Conservation (phyloP, 768 basidiomycete genomes). For the Russula earlei region DNA sequence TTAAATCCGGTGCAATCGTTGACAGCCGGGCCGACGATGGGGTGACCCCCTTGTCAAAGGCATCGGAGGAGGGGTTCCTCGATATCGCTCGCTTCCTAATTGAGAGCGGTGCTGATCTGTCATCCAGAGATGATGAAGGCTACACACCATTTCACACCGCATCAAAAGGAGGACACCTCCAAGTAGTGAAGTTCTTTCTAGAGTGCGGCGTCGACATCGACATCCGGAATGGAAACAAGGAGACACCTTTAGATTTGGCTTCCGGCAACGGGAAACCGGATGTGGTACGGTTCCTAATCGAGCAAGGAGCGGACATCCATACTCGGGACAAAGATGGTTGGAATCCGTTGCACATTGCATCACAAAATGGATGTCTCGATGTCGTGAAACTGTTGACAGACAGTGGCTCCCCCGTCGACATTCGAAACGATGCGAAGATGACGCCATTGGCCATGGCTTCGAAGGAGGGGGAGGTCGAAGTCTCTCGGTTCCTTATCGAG, state of each 20-base stretch:
- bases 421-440: background rate
- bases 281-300: background rate
- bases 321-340: background rate
- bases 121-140: background rate
- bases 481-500: background rate
- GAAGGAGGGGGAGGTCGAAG: background rate
- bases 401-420: background rate
- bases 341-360: too few relatives aligned
- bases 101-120: background rate
- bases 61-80: background rate
- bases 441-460: background rate
- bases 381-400: background rate
- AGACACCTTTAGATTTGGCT: background rate
- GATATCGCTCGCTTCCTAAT: background rate
- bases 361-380: background rate
- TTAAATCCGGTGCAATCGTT: too few relatives aligned
- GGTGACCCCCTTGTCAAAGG: background rate
- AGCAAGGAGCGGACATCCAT: background rate
- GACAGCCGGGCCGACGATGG: too few relatives aligned
- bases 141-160: background rate
- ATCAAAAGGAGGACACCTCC: background rate
- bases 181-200: background rate
- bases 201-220: background rate
- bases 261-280: background rate
- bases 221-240: background rate